Percentiles rank a stretch among this genome's conserved stretches.
Conservation (phyloP, 129 eudicot species). For the Chrysanthemum lavandulifolium region DNA sequence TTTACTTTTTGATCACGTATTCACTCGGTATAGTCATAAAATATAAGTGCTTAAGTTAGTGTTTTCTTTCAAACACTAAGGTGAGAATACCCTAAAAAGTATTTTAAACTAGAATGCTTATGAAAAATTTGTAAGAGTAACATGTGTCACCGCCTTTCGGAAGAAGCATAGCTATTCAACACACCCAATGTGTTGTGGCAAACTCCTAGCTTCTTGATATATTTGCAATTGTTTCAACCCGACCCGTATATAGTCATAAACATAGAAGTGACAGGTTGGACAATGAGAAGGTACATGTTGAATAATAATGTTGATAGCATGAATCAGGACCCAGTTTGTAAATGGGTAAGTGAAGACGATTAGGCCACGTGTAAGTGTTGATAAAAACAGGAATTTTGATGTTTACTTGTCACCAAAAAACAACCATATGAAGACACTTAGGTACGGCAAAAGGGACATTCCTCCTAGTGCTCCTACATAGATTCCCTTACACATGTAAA, state of each 20-base stretch:
- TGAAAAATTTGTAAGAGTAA: too few relatives aligned
- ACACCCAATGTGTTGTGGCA: too few relatives aligned
- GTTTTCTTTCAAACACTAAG: too few relatives aligned
- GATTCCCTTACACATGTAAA: conserved; percentile 11
- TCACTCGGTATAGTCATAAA: too few relatives aligned
- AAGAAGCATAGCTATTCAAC: too few relatives aligned
- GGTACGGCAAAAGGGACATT: conserved; percentile 33
- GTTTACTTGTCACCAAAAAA: conserved; percentile 32
- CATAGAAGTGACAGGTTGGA: conserved; percentile 22
- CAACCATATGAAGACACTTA: conserved; percentile 12
- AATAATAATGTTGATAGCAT: conserved; percentile 2
- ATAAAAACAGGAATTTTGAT: conserved; percentile 26
- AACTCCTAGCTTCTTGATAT: not conserved
- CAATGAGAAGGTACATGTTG: conserved; percentile 4
- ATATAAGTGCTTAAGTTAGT: too few relatives aligned
- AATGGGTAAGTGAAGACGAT: conserved; percentile 19
- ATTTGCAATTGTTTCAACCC: not conserved
- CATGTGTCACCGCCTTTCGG: too few relatives aligned
- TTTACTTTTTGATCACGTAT: too few relatives aligned
- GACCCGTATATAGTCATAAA: not conserved
- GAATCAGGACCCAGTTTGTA: conserved; percentile 27
- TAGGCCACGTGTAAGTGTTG: conserved; percentile 32
- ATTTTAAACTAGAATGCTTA: too few relatives aligned
- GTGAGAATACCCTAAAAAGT: too few relatives aligned
- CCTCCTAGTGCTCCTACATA: conserved; percentile 12